A percentile compares a stretch with the other conserved stretches of the same genome.
Conservation (phyloP, 768 basidiomycete genomes). For the Mycena leptocephala region DNA sequence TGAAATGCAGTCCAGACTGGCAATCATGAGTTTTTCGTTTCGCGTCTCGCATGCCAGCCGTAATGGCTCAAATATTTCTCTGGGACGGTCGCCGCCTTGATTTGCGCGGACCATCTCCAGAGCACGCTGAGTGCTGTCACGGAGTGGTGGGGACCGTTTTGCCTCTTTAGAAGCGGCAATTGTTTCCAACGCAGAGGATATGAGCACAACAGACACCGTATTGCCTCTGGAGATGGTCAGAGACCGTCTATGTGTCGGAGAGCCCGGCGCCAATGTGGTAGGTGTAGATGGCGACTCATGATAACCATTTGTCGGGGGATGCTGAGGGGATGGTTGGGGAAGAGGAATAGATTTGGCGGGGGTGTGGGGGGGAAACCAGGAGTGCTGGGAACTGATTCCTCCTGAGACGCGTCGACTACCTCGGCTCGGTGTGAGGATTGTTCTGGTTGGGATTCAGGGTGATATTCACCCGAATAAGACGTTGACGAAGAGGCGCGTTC, state of each 20-base stretch:
- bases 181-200: constrained; percentile 88
- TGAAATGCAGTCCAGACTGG: constrained; percentile 96
- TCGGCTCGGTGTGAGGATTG: not conserved
- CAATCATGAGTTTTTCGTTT: constrained; percentile 94
- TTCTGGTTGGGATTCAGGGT: not conserved
- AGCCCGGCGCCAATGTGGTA: constrained; percentile 17
- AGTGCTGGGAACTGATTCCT: constrained; percentile 17
- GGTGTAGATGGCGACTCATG: constrained; percentile 21
- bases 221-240: constrained; percentile 79
- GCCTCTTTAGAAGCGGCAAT: constrained; percentile 93
- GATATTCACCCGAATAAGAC: not conserved
- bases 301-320: constrained; percentile 25
- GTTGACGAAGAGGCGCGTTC: constrained; percentile 10
- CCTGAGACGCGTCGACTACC: constrained; percentile 27
- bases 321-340: constrained; percentile 14
- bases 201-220: constrained; percentile 85
- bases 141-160: constrained; percentile 83
- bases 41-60: constrained; percentile 96
- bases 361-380: constrained; percentile 38
- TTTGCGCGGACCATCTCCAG: constrained; percentile 87
- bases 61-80: constrained; percentile 96
- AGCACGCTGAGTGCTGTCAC: constrained; percentile 87
- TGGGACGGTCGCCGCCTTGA: constrained; percentile 81
- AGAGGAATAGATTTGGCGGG: constrained; percentile 30
- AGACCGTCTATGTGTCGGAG: constrained; percentile 65